Conservation (phyloP, 257 asterid species). For the Petunia secreta region DNA sequence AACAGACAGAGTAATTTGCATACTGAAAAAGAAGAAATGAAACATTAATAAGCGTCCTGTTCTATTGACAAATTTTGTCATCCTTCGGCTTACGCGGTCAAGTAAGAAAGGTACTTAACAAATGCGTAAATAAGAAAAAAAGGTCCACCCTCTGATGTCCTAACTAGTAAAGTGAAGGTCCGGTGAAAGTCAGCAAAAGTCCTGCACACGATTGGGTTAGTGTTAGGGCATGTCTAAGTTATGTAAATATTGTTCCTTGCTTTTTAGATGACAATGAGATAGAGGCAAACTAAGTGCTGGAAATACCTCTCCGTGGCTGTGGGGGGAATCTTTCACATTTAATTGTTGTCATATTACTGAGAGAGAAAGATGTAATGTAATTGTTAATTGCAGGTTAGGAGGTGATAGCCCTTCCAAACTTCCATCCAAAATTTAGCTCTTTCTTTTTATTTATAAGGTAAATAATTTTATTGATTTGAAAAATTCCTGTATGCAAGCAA, state of each 20-base stretch:
- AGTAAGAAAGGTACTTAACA: neutral
- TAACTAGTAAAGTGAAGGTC: neutral
- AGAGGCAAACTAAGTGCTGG: neutral
- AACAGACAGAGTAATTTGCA: neutral
- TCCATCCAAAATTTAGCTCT: neutral
- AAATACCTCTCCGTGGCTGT: neutral
- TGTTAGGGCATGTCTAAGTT: neutral
- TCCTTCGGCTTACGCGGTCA: neutral
- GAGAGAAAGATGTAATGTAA: neutral
- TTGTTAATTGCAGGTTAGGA: neutral
- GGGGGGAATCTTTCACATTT: slow-evolving; percentile 6
- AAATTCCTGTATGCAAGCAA: neutral
- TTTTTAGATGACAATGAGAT: neutral
- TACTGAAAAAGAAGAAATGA: neutral
- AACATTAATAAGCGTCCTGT: neutral
- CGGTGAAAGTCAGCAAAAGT: neutral
- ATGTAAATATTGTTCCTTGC: neutral
- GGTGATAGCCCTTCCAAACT: neutral
- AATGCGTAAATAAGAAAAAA: neutral
- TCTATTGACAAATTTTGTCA: neutral
- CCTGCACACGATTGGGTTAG: neutral
- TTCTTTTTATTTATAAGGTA: neutral
- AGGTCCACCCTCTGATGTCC: neutral
- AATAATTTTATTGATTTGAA: neutral
- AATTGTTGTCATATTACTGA: slow-evolving; percentile 5